Percentiles rank a stretch among this genome's conserved stretches.
Evolutionary conservation across 78 protist species (phyloP).

Genomic region (Andalucia godoyi): DNA sequence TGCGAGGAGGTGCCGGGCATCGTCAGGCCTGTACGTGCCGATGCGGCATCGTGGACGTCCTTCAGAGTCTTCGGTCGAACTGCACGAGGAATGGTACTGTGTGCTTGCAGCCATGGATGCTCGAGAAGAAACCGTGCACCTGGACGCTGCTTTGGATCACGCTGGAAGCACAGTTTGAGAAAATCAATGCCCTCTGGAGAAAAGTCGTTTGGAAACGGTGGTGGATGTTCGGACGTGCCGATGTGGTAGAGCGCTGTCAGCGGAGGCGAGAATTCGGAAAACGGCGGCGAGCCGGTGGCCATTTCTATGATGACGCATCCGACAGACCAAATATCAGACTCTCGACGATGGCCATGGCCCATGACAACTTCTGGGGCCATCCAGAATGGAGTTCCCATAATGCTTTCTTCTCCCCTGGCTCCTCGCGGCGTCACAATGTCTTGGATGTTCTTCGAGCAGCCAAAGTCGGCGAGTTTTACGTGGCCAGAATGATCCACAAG

Average conservation of each 20-base stretch:
- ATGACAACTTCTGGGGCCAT: slow-evolving; percentile 31
- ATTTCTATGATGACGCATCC: slow-evolving; percentile 32
- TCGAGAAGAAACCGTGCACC: slow-evolving; percentile 30
- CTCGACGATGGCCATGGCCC: neutral
- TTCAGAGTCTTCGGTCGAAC: too few species aligned
- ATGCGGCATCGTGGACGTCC: too few species aligned
- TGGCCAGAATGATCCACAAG: slow-evolving; percentile 29
- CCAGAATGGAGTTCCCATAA: slow-evolving; percentile 22
- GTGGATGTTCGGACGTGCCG: neutral
- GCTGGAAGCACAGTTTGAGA: slow-evolving; percentile 15
- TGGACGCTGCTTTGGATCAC: slow-evolving; percentile 12
- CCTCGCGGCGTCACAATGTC: neutral
- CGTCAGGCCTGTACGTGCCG: too few species aligned
- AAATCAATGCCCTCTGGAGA: neutral
- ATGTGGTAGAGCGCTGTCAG: neutral
- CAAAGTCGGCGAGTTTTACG: slow-evolving; percentile 60
- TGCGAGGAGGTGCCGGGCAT: too few species aligned
- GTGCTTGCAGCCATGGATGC: slow-evolving; percentile 58
- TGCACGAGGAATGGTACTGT: too few species aligned
- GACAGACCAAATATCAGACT: slow-evolving; percentile 24
- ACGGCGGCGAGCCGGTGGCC: slow-evolving; percentile 35
- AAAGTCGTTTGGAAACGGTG: slow-evolving; percentile 10
- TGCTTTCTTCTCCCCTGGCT: neutral
- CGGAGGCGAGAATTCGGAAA: neutral
- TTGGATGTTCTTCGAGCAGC: neutral